These are phyloP conservation scores for Annulohypoxylon stygium DNA, from an alignment of 495 filamentous ascomycete species.

Conservation along the genomic window DNA sequence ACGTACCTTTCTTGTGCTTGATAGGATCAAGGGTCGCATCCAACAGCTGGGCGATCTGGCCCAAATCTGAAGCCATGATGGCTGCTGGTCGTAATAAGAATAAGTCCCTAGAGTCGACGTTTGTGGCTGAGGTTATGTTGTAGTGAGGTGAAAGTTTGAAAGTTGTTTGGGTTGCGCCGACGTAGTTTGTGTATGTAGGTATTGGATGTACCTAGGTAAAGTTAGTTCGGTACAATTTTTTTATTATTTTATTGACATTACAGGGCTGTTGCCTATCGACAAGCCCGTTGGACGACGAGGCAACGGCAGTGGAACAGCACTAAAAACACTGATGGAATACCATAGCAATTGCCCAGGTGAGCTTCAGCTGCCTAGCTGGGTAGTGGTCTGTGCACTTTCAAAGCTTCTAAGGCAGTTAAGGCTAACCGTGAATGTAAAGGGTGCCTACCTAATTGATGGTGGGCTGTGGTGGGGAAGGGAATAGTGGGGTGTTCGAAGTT, in stretches of 20 bases:
- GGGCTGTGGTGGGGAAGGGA: slow-evolving; percentile 29
- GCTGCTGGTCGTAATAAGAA: slow-evolving; percentile 15
- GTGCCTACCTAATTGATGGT: slow-evolving; percentile 12
- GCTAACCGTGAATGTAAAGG: neutral
- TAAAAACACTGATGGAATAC: neutral
- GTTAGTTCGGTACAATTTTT: slow-evolving; percentile 16
- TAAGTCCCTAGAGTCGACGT: slow-evolving; percentile 3
- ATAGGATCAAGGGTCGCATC: slow-evolving; percentile 86
- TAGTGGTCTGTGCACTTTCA: slow-evolving; percentile 28
- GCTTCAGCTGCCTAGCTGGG: neutral
- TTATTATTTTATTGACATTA: slow-evolving; percentile 46
- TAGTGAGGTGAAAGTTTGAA: slow-evolving; percentile 12
- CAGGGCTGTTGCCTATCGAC: slow-evolving; percentile 16
- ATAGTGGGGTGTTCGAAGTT: slow-evolving; percentile 16
- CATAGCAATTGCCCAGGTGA: neutral
- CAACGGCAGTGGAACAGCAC: slow-evolving; percentile 27
- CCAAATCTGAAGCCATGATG: slow-evolving; percentile 82
- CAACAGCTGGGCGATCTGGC: slow-evolving; percentile 80
- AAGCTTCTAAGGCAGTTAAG: neutral
- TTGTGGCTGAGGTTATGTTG: slow-evolving; percentile 1
- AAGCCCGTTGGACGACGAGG: slow-evolving; percentile 39
- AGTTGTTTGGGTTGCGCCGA: slow-evolving; percentile 20
- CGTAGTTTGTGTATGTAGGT: slow-evolving; percentile 16
- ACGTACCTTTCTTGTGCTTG: slow-evolving; percentile 88
- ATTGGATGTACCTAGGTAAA: slow-evolving; percentile 4